phyloP scores from a whole-genome alignment of 352 stramenopile genomes.

The Globisporangium acanthophoron region DNA sequence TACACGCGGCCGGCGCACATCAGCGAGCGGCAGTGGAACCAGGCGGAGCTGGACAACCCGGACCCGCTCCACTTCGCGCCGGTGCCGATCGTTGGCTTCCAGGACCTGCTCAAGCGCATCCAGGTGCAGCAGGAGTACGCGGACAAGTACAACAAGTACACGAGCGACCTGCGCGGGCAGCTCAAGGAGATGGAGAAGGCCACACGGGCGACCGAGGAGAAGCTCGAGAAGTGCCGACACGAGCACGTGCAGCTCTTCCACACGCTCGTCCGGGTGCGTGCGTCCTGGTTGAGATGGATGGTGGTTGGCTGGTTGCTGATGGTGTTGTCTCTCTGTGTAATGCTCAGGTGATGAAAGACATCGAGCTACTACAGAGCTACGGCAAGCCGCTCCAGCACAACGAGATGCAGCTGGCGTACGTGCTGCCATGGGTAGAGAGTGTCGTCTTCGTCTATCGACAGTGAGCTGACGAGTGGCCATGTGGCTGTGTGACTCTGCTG shows the following conservation, averaged over 20 bases:
- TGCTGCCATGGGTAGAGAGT: conserved; percentile 5
- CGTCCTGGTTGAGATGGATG: too few species aligned
- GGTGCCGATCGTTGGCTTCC: conserved; percentile 71
- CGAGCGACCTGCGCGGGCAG: conserved; percentile 63
- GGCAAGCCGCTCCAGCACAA: conserved; percentile 78
- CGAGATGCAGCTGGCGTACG: conserved; percentile 76
- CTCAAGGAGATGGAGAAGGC: conserved; percentile 81
- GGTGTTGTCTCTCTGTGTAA: too few species aligned
- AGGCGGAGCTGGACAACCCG: conserved; percentile 82
- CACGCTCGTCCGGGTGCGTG: conserved; percentile 63
- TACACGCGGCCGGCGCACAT: conserved; percentile 78
- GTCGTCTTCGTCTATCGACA: not conserved
- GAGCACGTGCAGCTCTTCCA: conserved; percentile 84
- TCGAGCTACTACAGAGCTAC: conserved; percentile 82
- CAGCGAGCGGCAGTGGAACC: conserved; percentile 81
- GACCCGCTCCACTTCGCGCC: conserved; percentile 77
- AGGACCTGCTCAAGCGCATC: conserved; percentile 77
- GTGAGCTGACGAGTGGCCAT: not conserved
- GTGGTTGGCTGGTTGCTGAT: too few species aligned
- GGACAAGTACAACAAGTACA: conserved; percentile 80
- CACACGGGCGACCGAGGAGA: conserved; percentile 74
- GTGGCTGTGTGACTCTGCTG: not conserved
- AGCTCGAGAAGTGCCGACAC: conserved; percentile 79
- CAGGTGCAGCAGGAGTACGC: conserved; percentile 76
- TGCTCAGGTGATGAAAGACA: conserved; percentile 76